Evolutionary conservation across 2,329 filamentous ascomycete species (phyloP).

Genomic region (Trichoderma cornu-damae): DNA sequence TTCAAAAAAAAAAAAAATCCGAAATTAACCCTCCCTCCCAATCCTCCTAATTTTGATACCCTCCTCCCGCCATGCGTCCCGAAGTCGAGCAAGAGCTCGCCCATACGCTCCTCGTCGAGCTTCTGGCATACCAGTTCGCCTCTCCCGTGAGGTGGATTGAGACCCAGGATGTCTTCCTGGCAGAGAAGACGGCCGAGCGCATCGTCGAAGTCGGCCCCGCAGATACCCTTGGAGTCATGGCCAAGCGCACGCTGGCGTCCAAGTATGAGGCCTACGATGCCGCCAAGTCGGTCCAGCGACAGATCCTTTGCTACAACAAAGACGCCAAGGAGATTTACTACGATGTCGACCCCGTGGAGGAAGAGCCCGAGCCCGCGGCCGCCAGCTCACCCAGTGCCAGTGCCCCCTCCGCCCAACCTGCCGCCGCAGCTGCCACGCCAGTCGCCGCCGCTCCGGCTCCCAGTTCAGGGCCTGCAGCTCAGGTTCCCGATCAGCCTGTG

Average conservation of each 20-base stretch:
- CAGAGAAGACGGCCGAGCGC: slow-evolving; percentile 90
- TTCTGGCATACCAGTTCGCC: slow-evolving; percentile 98
- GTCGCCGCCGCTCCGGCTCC: slow-evolving; percentile 57
- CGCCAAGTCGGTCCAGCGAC: slow-evolving; percentile 89
- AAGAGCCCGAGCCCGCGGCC: slow-evolving; percentile 66
- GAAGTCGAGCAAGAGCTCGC: slow-evolving; percentile 99
- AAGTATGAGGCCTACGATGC: slow-evolving; percentile 99
- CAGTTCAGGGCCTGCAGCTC: slow-evolving; percentile 77
- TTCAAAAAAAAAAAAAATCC: too few relatives aligned
- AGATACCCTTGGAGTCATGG: slow-evolving; percentile 96
- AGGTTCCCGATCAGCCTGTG: slow-evolving; percentile 81
- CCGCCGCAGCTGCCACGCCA: slow-evolving; percentile 47
- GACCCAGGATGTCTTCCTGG: slow-evolving; percentile 98
- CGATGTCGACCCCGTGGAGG: slow-evolving; percentile 90
- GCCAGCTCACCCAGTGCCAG: slow-evolving; percentile 24
- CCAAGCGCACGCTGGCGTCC: slow-evolving; percentile 86
- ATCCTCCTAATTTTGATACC: slow-evolving; percentile 8
- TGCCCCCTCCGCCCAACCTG: slow-evolving; percentile 17
- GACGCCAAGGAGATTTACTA: slow-evolving; percentile 99
- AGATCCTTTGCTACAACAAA: slow-evolving; percentile 99
- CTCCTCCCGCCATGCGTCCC: slow-evolving; percentile 70
- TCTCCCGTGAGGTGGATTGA: slow-evolving; percentile 99
- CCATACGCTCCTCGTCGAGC: slow-evolving; percentile 96
- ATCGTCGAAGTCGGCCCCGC: slow-evolving; percentile 97
- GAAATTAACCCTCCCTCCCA: not conserved